Evolutionary conservation across 192 early-diverging fungal species (phyloP).

Genomic region (Linnemannia exigua): DNA sequence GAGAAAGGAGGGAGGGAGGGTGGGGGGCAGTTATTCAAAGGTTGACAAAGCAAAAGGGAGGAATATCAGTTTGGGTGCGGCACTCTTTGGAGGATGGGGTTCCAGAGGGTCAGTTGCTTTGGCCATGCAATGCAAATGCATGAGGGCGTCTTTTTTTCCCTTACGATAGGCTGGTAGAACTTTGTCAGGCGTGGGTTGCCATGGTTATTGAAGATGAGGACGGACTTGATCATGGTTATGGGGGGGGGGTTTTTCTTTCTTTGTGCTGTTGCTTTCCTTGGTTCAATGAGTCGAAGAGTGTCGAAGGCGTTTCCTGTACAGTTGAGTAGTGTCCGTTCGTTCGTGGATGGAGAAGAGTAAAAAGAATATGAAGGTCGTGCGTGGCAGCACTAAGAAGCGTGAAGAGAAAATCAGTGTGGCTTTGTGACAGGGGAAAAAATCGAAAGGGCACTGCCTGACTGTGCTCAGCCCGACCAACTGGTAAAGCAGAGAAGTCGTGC

Average conservation of each 20-base stretch:
- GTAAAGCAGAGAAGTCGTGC: no score
- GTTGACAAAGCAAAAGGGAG: background rate
- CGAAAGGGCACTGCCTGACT: background rate
- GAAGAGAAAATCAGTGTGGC: background rate
- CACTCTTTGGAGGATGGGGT: no score
- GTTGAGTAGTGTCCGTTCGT: background rate
- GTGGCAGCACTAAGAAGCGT: background rate
- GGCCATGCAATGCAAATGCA: no score
- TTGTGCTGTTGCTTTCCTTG: background rate
- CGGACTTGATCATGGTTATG: constrained; percentile 92
- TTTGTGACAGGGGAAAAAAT: background rate
- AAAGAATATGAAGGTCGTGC: background rate
- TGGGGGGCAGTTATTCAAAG: background rate
- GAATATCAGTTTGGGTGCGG: no score
- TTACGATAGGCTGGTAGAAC: constrained; percentile 94
- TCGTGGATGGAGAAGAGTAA: background rate
- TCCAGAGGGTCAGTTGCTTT: no score
- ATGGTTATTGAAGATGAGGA: constrained; percentile 99
- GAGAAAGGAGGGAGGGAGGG: background rate
- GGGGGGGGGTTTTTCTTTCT: background rate
- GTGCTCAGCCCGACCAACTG: background rate
- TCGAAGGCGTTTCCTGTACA: background rate
- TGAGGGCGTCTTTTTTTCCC: background rate
- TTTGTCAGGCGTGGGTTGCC: constrained; percentile 95
- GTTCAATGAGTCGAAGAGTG: background rate